Conservation (phyloP, 2,329 filamentous ascomycete species). For the Xylariaceae sp. region DNA sequence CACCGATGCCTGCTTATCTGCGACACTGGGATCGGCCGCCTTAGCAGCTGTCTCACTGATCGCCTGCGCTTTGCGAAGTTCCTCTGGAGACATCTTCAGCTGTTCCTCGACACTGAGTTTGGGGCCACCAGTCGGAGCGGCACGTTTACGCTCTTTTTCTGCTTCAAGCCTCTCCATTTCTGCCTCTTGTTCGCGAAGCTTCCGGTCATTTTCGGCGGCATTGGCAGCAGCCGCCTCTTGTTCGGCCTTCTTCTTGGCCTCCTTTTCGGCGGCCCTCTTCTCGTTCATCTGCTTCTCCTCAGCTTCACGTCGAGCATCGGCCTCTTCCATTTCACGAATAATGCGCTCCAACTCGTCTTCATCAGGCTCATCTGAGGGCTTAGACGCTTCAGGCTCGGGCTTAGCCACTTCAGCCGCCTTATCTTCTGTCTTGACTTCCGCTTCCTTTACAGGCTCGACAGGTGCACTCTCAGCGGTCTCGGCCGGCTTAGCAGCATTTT, state of each 20-base stretch:
- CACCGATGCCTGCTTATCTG: constrained; percentile 46
- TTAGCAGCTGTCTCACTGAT: constrained; percentile 42
- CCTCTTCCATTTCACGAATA: constrained; percentile 58
- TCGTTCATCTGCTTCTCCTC: constrained; percentile 40
- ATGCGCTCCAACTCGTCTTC: constrained; percentile 56
- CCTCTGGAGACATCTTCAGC: constrained; percentile 39
- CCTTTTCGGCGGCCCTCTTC: constrained; percentile 40
- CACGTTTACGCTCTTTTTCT: constrained; percentile 56
- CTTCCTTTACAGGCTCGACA: constrained; percentile 13
- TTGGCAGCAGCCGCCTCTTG: constrained; percentile 40
- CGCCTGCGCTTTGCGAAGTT: constrained; percentile 31
- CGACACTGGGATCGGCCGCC: constrained; percentile 46
- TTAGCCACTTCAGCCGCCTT: constrained; percentile 20
- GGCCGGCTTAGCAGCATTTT: constrained; percentile 24
- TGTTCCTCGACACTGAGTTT: constrained; percentile 46
- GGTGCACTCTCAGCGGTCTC: constrained; percentile 30
- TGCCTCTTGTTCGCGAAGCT: constrained; percentile 65
- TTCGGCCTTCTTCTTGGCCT: constrained; percentile 37
- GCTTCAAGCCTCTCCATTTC: constrained; percentile 71
- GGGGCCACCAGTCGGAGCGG: constrained; percentile 38
- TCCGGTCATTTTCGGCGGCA: constrained; percentile 55
- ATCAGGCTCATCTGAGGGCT: constrained; percentile 38
- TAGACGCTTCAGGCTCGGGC: constrained; percentile 26
- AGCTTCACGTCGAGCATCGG: constrained; percentile 45
- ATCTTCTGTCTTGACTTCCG: constrained; percentile 23